These are phyloP conservation scores for Kwoniella sp. DNA, from an alignment of 768 basidiomycete genomes.

Conservation along the genomic window DNA sequence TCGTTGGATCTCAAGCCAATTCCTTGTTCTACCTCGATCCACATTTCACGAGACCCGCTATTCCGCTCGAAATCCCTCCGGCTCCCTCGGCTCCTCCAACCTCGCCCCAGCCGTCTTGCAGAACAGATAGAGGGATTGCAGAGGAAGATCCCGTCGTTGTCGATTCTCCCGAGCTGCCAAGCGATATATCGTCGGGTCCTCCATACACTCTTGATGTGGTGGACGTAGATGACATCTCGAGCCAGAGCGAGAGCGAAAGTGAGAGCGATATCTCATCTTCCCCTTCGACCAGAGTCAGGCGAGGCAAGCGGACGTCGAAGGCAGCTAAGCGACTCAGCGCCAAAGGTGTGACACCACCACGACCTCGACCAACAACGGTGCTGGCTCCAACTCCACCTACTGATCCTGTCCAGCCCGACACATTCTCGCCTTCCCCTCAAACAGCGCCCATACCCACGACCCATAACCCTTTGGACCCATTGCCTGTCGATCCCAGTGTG, in stretches of 20 bases:
- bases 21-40: conserved; percentile 65
- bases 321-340: conserved; percentile 10
- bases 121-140: not conserved
- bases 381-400: conserved; percentile 46
- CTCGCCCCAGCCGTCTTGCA: not conserved
- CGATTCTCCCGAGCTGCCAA: conserved; percentile 4
- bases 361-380: not conserved
- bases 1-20: conserved; percentile 88
- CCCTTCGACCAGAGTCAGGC: conserved; percentile 11
- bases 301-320: conserved; percentile 7
- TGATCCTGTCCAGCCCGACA: conserved; percentile 33
- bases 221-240: conserved; percentile 45
- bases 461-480: conserved; percentile 21
- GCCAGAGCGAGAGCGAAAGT: conserved; percentile 31
- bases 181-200: not conserved
- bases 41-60: conserved; percentile 69
- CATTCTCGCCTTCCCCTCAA: not conserved
- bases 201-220: conserved; percentile 38
- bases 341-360: not conserved
- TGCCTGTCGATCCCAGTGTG: conserved; percentile 50
- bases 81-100: conserved; percentile 9
- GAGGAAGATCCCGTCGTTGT: conserved; percentile 21
- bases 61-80: conserved; percentile 62
- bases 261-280: conserved; percentile 25
- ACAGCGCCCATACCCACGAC: not conserved